phyloP scores from a whole-genome alignment of 257 asterid genomes.

The Penstemon davidsonii region DNA sequence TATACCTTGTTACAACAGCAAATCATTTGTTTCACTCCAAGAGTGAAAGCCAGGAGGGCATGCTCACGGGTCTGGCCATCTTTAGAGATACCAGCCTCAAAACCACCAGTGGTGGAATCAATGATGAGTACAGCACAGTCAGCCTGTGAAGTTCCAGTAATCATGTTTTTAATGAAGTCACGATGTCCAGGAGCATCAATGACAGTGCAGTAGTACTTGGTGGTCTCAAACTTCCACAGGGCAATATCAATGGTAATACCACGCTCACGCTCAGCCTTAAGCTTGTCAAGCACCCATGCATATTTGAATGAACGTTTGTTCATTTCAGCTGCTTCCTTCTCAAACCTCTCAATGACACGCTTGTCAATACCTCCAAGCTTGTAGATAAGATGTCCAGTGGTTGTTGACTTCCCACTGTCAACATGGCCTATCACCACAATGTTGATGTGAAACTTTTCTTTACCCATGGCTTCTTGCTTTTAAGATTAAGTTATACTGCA shows the following conservation, averaged over 20 bases:
- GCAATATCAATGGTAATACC: conserved; percentile 88
- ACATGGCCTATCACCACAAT: conserved; percentile 59
- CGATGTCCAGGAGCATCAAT: conserved; percentile 93
- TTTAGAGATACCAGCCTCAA: conserved; percentile 86
- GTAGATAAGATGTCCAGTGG: conserved; percentile 57
- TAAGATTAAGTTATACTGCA: background rate
- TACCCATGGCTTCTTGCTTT: conserved; percentile 36
- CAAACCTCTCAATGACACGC: conserved; percentile 61
- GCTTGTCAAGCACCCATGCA: conserved; percentile 91
- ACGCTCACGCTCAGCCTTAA: conserved; percentile 88
- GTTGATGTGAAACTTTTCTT: conserved; percentile 49
- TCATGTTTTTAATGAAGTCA: conserved; percentile 71
- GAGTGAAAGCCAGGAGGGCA: conserved; percentile 76
- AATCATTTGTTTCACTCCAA: conserved; percentile 81
- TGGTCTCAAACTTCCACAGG: conserved; percentile 87
- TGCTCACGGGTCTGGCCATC: conserved; percentile 93
- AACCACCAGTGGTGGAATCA: conserved; percentile 84
- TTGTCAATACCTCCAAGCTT: conserved; percentile 59
- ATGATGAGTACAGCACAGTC: conserved; percentile 84
- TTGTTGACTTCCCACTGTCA: conserved; percentile 56
- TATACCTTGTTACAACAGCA: conserved; percentile 73
- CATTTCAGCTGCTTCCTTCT: conserved; percentile 86
- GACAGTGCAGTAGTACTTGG: conserved; percentile 84
- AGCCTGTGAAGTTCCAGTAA: conserved; percentile 83
- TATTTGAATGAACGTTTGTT: conserved; percentile 74